These are phyloP conservation scores for Jasminum sambac DNA, from an alignment of 257 asterid genomes.

Conservation along the genomic window DNA sequence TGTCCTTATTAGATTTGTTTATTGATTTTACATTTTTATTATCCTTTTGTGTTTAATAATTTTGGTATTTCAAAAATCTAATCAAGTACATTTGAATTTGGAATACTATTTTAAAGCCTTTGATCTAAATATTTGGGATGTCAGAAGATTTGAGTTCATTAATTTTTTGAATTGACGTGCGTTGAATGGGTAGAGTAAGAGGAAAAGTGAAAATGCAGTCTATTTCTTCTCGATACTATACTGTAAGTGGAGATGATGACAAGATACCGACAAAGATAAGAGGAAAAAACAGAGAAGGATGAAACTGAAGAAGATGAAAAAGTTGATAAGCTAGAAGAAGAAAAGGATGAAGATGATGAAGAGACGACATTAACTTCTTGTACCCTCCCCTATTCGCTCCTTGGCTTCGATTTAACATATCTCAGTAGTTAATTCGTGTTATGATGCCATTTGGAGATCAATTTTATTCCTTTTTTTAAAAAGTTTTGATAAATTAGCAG, in stretches of 20 bases:
- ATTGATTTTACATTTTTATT: conserved; percentile 12
- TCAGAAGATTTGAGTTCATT: conserved; percentile 44
- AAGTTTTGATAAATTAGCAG: too few species aligned
- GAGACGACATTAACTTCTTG: conserved; percentile 41
- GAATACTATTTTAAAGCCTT: not conserved
- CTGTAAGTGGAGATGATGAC: conserved; percentile 73
- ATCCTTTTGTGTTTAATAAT: not conserved
- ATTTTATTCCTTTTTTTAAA: too few species aligned
- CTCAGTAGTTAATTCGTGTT: too few species aligned
- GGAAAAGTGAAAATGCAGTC: conserved; percentile 74
- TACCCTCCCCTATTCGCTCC: too few species aligned
- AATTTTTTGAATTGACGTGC: conserved; percentile 24
- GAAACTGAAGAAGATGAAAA: conserved; percentile 52
- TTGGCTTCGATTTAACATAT: too few species aligned
- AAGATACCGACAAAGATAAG: conserved; percentile 61
- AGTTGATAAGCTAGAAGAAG: conserved; percentile 47
- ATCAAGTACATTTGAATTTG: conserved; percentile 4
- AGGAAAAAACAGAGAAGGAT: conserved; percentile 70
- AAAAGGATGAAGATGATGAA: conserved; percentile 44
- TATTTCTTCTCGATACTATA: conserved; percentile 42
- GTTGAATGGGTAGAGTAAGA: conserved; percentile 73
- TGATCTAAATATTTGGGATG: conserved; percentile 15
- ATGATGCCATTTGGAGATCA: too few species aligned
- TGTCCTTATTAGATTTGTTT: not conserved
- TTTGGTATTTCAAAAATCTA: not conserved